These are phyloP conservation scores for Dryas drummondii DNA, from an alignment of 306 rosid genomes.

Conservation along the genomic window DNA sequence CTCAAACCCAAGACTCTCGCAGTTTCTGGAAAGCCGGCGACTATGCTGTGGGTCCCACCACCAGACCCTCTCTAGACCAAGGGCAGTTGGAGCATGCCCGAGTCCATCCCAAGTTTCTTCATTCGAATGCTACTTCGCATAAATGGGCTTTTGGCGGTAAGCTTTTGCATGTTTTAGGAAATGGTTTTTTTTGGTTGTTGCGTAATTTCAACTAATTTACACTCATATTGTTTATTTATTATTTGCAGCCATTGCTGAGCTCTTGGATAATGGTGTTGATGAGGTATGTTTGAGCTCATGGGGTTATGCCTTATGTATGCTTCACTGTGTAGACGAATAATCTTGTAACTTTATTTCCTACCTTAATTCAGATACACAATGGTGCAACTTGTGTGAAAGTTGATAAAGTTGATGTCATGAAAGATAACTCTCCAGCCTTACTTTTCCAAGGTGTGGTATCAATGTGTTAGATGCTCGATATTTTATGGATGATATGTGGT, in stretches of 20 bases:
- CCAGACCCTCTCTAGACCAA: constrained; percentile 27
- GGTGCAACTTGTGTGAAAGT: constrained; percentile 87
- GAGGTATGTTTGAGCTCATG: constrained; percentile 53
- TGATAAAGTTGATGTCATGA: constrained; percentile 66
- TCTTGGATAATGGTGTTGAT: constrained; percentile 91
- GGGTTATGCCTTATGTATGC: constrained; percentile 11
- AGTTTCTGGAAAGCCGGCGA: constrained; percentile 95
- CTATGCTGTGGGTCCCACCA: constrained; percentile 41
- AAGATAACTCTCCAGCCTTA: constrained; percentile 88
- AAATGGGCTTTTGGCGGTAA: constrained; percentile 99
- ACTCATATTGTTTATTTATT: background rate
- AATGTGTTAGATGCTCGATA: constrained; percentile 8
- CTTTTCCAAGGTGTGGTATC: constrained; percentile 62
- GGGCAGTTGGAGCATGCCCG: constrained; percentile 83
- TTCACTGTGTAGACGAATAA: constrained; percentile 2
- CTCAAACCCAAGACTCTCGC: constrained; percentile 26
- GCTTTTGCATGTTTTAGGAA: background rate
- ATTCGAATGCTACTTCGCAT: constrained; percentile 96
- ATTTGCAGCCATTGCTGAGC: constrained; percentile 91
- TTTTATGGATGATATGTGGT: constrained; percentile 21
- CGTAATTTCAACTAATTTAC: background rate
- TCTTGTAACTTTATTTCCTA: background rate
- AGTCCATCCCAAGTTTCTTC: constrained; percentile 96
- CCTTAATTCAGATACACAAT: constrained; percentile 57
- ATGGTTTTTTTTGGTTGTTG: constrained; percentile 6